Evolutionary conservation across 2,329 filamentous ascomycete species (phyloP).

Genomic region (Alternaria triticina): DNA sequence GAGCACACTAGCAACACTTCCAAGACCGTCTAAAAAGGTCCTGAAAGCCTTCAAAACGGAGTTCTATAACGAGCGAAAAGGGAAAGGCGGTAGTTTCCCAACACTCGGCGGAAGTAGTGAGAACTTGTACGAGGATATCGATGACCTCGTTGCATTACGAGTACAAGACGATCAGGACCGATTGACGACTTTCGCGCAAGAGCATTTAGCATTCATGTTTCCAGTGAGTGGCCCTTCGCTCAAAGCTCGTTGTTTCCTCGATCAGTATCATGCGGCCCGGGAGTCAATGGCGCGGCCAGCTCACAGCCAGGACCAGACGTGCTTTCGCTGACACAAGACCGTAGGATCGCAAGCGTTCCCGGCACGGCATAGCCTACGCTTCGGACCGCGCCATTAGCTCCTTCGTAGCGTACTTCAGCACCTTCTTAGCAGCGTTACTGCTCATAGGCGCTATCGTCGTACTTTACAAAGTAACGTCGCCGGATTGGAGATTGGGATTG

Average conservation of each 20-base stretch:
- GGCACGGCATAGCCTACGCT: slow-evolving; percentile 16
- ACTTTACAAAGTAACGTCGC: slow-evolving; percentile 11
- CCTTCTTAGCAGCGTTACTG: slow-evolving; percentile 12
- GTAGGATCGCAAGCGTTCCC: slow-evolving; percentile 13
- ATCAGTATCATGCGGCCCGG: no score
- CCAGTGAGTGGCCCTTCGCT: no score
- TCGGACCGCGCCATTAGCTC: slow-evolving; percentile 14
- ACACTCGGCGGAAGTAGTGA: no score
- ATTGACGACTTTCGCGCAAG: slow-evolving; percentile 34
- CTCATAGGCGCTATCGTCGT: slow-evolving; percentile 24
- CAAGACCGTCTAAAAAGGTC: slow-evolving; percentile 6
- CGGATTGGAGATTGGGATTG: slow-evolving; percentile 8
- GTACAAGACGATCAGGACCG: slow-evolving; percentile 31
- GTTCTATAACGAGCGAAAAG: no score
- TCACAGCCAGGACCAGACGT: no score
- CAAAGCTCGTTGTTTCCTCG: no score
- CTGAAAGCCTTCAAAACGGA: slow-evolving; percentile 6
- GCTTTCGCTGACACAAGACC: no score
- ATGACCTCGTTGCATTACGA: slow-evolving; percentile 33
- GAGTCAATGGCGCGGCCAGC: no score
- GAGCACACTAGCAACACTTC: slow-evolving; percentile 11
- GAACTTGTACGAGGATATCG: no score
- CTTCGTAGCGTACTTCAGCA: slow-evolving; percentile 7
- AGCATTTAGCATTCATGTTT: slow-evolving; percentile 23
- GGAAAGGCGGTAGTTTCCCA: no score